A percentile compares a stretch with the other conserved stretches of the same genome.
These are phyloP conservation scores for Leccinellum albellum DNA, from an alignment of 768 basidiomycete genomes.

Conservation along the genomic window DNA sequence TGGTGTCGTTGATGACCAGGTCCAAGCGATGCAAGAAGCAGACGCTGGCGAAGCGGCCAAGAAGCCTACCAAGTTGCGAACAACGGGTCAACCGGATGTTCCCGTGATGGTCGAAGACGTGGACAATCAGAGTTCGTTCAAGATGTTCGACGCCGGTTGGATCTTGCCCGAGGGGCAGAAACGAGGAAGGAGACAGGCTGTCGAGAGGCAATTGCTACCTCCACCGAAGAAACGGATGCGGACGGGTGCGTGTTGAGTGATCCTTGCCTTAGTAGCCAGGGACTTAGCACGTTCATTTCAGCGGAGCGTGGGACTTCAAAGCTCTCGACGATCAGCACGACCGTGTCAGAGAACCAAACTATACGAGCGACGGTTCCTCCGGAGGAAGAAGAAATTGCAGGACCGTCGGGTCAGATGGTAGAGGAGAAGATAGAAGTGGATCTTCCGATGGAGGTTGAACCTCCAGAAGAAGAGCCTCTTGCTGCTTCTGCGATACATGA, in stretches of 20 bases:
- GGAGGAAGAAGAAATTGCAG: slow-evolving; percentile 25
- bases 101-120: slow-evolving; percentile 68
- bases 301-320: slow-evolving; percentile 39
- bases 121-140: slow-evolving; percentile 70
- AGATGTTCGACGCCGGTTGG: slow-evolving; percentile 83
- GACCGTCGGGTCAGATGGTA: slow-evolving; percentile 21
- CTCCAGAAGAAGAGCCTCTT: slow-evolving; percentile 3
- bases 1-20: slow-evolving; percentile 11
- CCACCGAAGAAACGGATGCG: slow-evolving; percentile 57
- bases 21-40: slow-evolving; percentile 1
- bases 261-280: not conserved
- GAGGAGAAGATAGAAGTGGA: slow-evolving; percentile 19
- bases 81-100: slow-evolving; percentile 32
- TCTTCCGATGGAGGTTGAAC: slow-evolving; percentile 14
- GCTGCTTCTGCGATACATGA: not conserved
- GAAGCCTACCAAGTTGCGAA: slow-evolving; percentile 26
- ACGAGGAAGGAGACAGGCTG: slow-evolving; percentile 52
- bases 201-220: slow-evolving; percentile 43
- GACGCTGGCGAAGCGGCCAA: slow-evolving; percentile 18
- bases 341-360: slow-evolving; percentile 45
- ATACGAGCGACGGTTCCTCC: slow-evolving; percentile 23
- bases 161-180: slow-evolving; percentile 74
- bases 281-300: not conserved
- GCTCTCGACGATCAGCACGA: slow-evolving; percentile 45
- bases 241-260: slow-evolving; percentile 32